Evolutionary conservation across 2,329 filamentous ascomycete species (phyloP), one percentile per base, ranked within the genome.

Genomic region (Fusarium albidum): DNA sequence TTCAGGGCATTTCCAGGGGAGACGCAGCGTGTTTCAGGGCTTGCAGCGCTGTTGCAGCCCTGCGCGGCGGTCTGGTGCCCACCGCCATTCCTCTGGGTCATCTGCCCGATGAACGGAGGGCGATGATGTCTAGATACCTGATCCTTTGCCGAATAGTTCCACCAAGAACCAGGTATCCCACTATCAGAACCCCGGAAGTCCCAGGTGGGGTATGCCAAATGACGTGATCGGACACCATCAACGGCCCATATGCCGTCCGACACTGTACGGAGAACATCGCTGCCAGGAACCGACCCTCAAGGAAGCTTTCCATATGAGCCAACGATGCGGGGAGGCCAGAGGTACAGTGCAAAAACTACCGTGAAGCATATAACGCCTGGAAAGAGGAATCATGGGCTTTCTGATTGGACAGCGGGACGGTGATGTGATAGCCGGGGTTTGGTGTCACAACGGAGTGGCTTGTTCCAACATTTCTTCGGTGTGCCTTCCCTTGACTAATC

Each of bases 151-250:
- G 9, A 6, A 38, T 25, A n/a, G 8, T 5, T 9, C 27, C 29
- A 40, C 31, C 18, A n/a, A 32, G 11, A 6, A 28, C 10, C n/a
- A 51, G 21, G 65, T 67, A 67, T 15, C 32, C 29, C 38, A 18
- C 45, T 66, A 67, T 41, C 56, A 55, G 13, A 38, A 35, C 43
- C 45, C 47, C 34, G 26, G 43, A 64, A 49, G 45, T 21, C 13
- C 11, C 17, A 34, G 35, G 65, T 68, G 65, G 65, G 48, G 60
- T 44, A 34, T 15, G 13, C 7, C 18, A 57, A 65, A 68, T 68
- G 65, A 68, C 65, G 65, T 68, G 65, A 67, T 68, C 58, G 37
- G 38, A 46, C 55, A 63, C 64, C 48, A 61, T 61, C 49, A n/a
- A 59, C 59, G 49, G 55, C 51, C 54, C 60, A 64, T 64, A 42